Conservation (phyloP, 495 filamentous ascomycete genomes). For the Pseudotulostoma volvatum region DNA sequence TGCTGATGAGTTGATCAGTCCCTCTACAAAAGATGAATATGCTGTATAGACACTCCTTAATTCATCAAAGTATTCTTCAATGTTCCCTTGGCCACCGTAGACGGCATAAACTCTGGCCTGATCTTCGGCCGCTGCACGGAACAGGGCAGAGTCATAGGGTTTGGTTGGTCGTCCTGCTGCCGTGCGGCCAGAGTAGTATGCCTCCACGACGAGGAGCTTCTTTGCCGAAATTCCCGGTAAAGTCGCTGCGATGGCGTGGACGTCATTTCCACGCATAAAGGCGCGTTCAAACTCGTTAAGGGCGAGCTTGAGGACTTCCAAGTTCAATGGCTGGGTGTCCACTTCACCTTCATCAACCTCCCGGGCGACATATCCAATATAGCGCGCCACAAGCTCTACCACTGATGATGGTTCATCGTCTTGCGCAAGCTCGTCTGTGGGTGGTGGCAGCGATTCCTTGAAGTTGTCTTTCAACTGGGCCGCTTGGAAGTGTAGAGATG, state of each 20-base stretch:
- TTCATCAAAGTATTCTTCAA: slow-evolving; percentile 98
- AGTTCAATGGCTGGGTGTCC: slow-evolving; percentile 63
- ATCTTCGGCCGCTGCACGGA: slow-evolving; percentile 70
- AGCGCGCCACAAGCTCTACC: slow-evolving; percentile 77
- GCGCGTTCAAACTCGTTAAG: slow-evolving; percentile 90
- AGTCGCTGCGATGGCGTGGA: slow-evolving; percentile 67
- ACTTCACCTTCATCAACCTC: slow-evolving; percentile 88
- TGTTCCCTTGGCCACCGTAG: slow-evolving; percentile 98
- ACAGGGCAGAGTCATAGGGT: slow-evolving; percentile 79
- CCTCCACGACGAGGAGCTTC: slow-evolving; percentile 69
- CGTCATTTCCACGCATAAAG: slow-evolving; percentile 88
- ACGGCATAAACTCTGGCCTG: slow-evolving; percentile 73
- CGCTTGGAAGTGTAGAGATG: slow-evolving; percentile 86
- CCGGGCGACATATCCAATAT: slow-evolving; percentile 70
- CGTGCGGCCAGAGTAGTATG: slow-evolving; percentile 80
- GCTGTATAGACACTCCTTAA: slow-evolving; percentile 77
- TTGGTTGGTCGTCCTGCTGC: slow-evolving; percentile 69
- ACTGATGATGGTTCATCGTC: slow-evolving; percentile 95
- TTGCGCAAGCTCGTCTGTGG: slow-evolving; percentile 91
- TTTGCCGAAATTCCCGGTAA: slow-evolving; percentile 79
- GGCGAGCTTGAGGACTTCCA: slow-evolving; percentile 74
- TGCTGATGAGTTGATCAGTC: slow-evolving; percentile 62
- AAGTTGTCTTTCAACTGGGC: slow-evolving; percentile 82
- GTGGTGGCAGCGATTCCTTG: slow-evolving; percentile 60
- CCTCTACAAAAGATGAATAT: slow-evolving; percentile 78